Conservation (phyloP, 2,329 filamentous ascomycete genomes). For the Ceratocystis eucalypticola region DNA sequence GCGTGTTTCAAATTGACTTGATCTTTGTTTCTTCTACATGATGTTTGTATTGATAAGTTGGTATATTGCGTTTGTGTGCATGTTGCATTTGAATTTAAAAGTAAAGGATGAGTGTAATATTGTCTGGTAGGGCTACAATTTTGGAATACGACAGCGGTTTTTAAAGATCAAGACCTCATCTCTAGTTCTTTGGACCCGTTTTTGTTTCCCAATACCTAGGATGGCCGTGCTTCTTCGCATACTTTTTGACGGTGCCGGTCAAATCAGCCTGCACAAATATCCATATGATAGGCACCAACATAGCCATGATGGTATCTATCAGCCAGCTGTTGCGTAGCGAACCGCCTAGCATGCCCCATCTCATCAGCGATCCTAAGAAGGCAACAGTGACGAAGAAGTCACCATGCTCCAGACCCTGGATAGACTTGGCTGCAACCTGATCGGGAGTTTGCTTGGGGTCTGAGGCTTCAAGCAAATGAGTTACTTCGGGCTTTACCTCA, state of each 20-base stretch:
- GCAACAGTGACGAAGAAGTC: conserved; percentile 68
- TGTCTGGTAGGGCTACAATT: too few relatives aligned
- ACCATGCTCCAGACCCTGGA: conserved; percentile 65
- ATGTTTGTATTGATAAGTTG: neutral
- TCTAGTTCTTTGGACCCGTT: conserved; percentile 15
- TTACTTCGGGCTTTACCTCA: conserved; percentile 64
- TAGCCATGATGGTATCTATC: conserved; percentile 43
- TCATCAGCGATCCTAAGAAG: conserved; percentile 58
- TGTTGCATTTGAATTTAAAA: neutral
- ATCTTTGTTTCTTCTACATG: neutral
- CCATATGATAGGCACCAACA: conserved; percentile 42
- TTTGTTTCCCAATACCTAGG: conserved; percentile 33
- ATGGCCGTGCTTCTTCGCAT: conserved; percentile 44
- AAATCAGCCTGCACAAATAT: conserved; percentile 44
- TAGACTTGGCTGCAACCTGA: conserved; percentile 55
- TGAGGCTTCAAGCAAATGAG: conserved; percentile 63
- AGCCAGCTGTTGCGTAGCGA: conserved; percentile 45
- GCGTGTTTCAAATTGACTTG: conserved; percentile 8
- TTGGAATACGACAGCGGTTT: too few relatives aligned
- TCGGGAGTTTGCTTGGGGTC: conserved; percentile 70
- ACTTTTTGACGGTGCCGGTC: conserved; percentile 43
- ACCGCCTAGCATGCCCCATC: conserved; percentile 44
- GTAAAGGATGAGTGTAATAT: too few relatives aligned
- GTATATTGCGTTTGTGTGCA: neutral
- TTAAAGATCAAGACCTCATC: neutral